Conservation (phyloP, 352 stramenopile species). For the Phytopythium vexans region DNA sequence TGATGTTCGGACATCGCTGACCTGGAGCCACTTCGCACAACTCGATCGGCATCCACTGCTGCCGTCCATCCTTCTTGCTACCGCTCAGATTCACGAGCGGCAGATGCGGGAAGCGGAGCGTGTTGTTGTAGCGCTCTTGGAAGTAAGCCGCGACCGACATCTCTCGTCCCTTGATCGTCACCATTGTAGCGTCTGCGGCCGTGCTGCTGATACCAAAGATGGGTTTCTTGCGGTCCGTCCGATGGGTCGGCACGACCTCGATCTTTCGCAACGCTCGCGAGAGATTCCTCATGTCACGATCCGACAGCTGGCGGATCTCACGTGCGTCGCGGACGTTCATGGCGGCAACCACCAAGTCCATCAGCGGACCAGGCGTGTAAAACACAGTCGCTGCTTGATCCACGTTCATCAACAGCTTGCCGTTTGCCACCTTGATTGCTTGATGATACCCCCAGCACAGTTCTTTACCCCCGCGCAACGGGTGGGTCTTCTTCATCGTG, state of each 20-base stretch:
- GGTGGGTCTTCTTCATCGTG: constrained; percentile 52
- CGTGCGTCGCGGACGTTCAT: constrained; percentile 30
- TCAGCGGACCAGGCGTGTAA: constrained; percentile 46
- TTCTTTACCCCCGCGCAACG: constrained; percentile 60
- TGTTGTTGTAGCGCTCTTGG: constrained; percentile 46
- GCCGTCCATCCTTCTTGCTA: constrained; percentile 34
- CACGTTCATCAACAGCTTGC: constrained; percentile 67
- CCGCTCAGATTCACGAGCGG: constrained; percentile 70
- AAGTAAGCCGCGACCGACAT: constrained; percentile 69
- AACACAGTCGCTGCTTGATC: constrained; percentile 72
- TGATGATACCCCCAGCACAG: constrained; percentile 78
- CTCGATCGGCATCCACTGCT: constrained; percentile 78
- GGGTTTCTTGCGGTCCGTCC: constrained; percentile 49
- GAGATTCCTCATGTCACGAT: constrained; percentile 31
- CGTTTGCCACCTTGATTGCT: constrained; percentile 47
- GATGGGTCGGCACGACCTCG: constrained; percentile 49
- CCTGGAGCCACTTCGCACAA: constrained; percentile 70
- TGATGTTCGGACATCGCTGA: constrained; percentile 72
- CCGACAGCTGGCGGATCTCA: constrained; percentile 32
- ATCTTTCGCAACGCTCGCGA: constrained; percentile 48
- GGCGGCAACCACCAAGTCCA: constrained; percentile 43
- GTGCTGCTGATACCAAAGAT: constrained; percentile 51
- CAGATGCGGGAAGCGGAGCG: constrained; percentile 56
- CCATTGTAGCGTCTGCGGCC: constrained; percentile 38
- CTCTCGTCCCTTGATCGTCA: constrained; percentile 46